These are phyloP conservation scores for Dipteronia dyeriana DNA, from an alignment of 345 rosid species.

Conservation along the genomic window DNA sequence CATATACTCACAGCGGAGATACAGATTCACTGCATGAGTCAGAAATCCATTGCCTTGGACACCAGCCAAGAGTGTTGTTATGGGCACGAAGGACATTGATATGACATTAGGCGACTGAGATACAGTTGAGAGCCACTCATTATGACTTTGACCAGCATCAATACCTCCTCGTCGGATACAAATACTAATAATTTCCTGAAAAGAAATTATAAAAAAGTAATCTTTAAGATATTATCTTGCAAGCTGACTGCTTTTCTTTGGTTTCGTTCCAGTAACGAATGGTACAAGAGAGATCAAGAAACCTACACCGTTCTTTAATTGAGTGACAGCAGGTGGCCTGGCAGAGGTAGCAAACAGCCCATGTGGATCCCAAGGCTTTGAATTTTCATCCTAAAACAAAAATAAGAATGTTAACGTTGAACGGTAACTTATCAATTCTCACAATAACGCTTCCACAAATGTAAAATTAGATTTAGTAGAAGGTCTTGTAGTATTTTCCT, in stretches of 20 bases:
- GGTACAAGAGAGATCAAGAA: conserved; percentile 19
- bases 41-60: conserved; percentile 86
- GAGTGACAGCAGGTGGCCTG: conserved; percentile 43
- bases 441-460: neutral
- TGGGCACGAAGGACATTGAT: conserved; percentile 92
- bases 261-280: neutral
- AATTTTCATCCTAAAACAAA: conserved; percentile 50
- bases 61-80: conserved; percentile 81
- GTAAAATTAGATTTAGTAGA: neutral
- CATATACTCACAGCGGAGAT: conserved; percentile 77
- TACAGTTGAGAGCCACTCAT: conserved; percentile 83
- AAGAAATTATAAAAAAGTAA: neutral
- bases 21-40: conserved; percentile 85
- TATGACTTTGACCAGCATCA: conserved; percentile 71
- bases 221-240: neutral
- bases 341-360: conserved; percentile 40
- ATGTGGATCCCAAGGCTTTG: conserved; percentile 40
- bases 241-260: neutral
- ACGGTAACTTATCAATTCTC: conserved; percentile 1
- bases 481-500: neutral
- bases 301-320: conserved; percentile 65
- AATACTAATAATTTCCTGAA: conserved; percentile 57
- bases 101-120: conserved; percentile 77
- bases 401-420: conserved; percentile 3
- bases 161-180: conserved; percentile 71